phyloP scores from a whole-genome alignment of 768 basidiomycete genomes.

The Amanita polypyramis region DNA sequence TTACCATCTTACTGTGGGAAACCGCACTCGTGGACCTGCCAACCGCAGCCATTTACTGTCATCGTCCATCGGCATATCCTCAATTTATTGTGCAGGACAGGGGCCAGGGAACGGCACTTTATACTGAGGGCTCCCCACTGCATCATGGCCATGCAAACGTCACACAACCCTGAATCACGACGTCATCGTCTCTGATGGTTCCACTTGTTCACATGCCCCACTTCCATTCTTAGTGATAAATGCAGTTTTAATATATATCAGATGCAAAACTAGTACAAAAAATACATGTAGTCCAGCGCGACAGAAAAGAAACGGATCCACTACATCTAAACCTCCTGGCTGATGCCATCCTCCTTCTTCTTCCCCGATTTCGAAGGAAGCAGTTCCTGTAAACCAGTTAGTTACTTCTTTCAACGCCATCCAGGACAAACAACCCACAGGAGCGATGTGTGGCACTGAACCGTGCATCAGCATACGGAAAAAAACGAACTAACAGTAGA shows the following conservation, averaged over 20 bases:
- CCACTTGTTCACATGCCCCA: neutral
- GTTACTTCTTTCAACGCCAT: neutral
- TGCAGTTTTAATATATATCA: conserved; percentile 3
- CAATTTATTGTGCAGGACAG: no score
- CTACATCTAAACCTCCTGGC: conserved; percentile 32
- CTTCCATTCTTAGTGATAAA: neutral
- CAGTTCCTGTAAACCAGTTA: conserved; percentile 19
- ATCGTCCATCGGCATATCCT: no score
- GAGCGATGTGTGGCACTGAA: conserved; percentile 50
- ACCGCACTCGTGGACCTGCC: neutral
- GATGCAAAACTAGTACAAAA: conserved; percentile 7
- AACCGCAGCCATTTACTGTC: neutral
- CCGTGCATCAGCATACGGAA: neutral
- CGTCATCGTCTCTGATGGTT: neutral
- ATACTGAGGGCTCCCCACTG: no score
- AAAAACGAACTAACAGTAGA: neutral
- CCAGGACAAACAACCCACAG: conserved; percentile 13
- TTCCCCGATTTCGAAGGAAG: conserved; percentile 34
- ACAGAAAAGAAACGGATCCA: conserved; percentile 11
- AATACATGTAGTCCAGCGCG: conserved; percentile 17
- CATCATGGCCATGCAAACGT: neutral
- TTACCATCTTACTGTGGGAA: neutral
- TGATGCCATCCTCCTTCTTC: conserved; percentile 33
- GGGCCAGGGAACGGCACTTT: no score
- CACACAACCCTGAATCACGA: neutral